Conservation (phyloP, 73 alveolate genomes). For the Paramecium biaurelia region DNA sequence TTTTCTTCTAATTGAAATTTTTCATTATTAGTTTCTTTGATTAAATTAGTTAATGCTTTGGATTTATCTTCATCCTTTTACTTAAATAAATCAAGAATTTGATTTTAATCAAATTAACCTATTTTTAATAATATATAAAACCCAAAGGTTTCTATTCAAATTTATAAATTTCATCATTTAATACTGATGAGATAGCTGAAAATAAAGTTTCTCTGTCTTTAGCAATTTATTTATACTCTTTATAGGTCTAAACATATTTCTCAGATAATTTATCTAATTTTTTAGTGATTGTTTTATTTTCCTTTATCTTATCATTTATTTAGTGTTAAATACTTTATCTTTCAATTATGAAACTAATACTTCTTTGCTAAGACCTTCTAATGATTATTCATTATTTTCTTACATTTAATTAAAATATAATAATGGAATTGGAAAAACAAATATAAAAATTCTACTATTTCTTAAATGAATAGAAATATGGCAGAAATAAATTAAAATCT, state of each 20-base stretch:
- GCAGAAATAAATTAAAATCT: too few species aligned
- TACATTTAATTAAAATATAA: background rate
- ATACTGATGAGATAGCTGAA: constrained; percentile 13
- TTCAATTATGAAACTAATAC: background rate
- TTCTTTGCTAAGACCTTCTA: constrained; percentile 2
- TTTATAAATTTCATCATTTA: constrained; percentile 15
- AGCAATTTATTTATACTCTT: constrained; percentile 35
- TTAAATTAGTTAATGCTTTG: constrained; percentile 27
- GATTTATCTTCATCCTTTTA: constrained; percentile 41
- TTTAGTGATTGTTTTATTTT: constrained; percentile 40
- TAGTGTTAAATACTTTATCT: background rate
- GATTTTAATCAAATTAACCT: constrained; percentile 44
- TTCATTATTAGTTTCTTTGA: constrained; percentile 49
- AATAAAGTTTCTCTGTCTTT: constrained; percentile 54
- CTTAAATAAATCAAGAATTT: constrained; percentile 8
- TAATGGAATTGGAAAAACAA: constrained; percentile 39
- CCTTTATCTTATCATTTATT: constrained; percentile 20
- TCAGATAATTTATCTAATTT: constrained; percentile 45
- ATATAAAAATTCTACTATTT: background rate
- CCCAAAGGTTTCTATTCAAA: constrained; percentile 28
- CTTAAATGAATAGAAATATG: background rate
- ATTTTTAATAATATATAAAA: background rate
- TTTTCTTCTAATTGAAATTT: constrained; percentile 35
- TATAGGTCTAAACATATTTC: constrained; percentile 51
- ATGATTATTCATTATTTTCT: background rate